Conservation (phyloP, 2,329 filamentous ascomycete genomes). For the Aspergillus transmontanensis region DNA sequence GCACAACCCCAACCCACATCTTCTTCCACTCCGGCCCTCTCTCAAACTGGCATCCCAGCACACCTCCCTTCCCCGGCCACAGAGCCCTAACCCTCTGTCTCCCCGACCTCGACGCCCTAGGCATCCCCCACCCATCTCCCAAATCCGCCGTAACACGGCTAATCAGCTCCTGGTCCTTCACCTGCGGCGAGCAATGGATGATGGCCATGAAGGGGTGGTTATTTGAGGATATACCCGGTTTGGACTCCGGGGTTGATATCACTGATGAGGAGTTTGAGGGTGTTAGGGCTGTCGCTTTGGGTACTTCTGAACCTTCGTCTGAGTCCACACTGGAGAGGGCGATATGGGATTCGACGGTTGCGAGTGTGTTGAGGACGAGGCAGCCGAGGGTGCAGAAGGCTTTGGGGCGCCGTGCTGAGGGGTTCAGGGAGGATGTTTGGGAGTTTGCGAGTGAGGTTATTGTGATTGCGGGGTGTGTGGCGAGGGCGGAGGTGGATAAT, state of each 20-base stretch:
- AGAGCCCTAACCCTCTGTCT: constrained; percentile 12
- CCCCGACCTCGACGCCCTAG: constrained; percentile 2
- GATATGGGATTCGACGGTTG: constrained; percentile 3
- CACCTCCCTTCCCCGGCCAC: constrained; percentile 3
- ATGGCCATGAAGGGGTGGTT: constrained; percentile 18
- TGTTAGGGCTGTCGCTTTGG: background rate
- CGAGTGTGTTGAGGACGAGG: background rate
- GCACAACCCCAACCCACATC: constrained; percentile 14
- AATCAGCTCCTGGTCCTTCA: constrained; percentile 8
- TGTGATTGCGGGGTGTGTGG: constrained; percentile 13
- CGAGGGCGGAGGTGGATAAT: constrained; percentile 13
- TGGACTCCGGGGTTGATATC: background rate
- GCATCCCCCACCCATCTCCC: constrained; percentile 4
- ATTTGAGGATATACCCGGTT: constrained; percentile 2
- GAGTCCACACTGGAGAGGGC: background rate
- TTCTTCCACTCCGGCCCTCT: constrained; percentile 16
- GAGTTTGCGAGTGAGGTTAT: constrained; percentile 6
- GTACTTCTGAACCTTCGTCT: background rate
- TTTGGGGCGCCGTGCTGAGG: constrained; percentile 9
- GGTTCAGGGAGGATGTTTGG: constrained; percentile 13
- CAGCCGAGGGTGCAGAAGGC: constrained; percentile 4
- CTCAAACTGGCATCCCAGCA: constrained; percentile 16
- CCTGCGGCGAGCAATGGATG: constrained; percentile 20
- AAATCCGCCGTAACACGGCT: constrained; percentile 9
- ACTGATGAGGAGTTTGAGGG: background rate